phyloP scores from a whole-genome alignment of 2,329 filamentous ascomycete genomes.

The Alternaria angustiovoidea region DNA sequence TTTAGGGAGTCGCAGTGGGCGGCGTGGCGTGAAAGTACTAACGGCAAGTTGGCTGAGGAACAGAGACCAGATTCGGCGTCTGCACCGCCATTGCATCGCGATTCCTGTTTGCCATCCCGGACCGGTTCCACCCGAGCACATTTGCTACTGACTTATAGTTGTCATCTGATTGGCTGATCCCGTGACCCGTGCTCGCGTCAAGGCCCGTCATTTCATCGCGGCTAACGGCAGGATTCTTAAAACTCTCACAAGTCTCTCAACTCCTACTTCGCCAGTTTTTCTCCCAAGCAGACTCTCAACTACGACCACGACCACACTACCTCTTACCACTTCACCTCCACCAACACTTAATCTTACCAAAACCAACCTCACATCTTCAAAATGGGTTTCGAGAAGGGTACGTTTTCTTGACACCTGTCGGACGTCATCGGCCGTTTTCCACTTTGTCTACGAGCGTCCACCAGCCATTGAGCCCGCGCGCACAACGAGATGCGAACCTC shows the following conservation, averaged over 20 bases:
- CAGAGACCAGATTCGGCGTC: neutral
- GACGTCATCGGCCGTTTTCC: slow-evolving; percentile 40
- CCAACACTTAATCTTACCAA: neutral
- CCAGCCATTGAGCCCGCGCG: slow-evolving; percentile 38
- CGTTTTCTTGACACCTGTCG: slow-evolving; percentile 34
- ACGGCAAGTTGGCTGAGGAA: slow-evolving; percentile 3
- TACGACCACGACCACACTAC: slow-evolving; percentile 10
- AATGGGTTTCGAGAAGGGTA: slow-evolving; percentile 54
- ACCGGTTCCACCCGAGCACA: slow-evolving; percentile 30
- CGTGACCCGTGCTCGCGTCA: slow-evolving; percentile 13
- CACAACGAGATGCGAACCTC: slow-evolving; percentile 16
- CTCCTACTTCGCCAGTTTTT: slow-evolving; percentile 32
- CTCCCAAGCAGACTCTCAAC: slow-evolving; percentile 25
- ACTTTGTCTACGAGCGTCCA: slow-evolving; percentile 28
- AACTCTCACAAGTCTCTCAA: slow-evolving; percentile 30
- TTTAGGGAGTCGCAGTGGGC: neutral
- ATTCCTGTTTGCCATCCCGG: slow-evolving; percentile 17
- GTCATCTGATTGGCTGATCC: slow-evolving; percentile 22
- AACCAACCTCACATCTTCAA: slow-evolving; percentile 31
- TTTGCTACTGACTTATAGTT: slow-evolving; percentile 22
- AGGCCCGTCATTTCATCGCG: slow-evolving; percentile 23
- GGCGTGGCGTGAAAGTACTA: slow-evolving; percentile 1
- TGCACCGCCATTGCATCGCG: slow-evolving; percentile 5
- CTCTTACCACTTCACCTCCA: slow-evolving; percentile 1
- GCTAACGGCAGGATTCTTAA: slow-evolving; percentile 22